phyloP scores from a whole-genome alignment of 139 green algal genomes.

The Volvox africanus region DNA sequence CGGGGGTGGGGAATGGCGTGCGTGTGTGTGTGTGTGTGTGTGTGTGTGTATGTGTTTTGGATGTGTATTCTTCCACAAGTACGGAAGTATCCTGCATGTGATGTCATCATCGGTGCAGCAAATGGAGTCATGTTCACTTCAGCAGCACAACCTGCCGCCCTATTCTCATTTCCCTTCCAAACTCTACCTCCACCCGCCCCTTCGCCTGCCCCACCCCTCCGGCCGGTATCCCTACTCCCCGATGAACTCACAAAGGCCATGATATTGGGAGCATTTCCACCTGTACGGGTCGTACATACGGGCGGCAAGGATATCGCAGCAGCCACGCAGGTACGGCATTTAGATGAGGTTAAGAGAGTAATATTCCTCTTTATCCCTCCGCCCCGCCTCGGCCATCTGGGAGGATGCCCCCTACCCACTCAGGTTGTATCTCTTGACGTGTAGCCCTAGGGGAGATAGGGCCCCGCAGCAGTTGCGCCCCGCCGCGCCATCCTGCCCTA shows the following conservation, averaged over 20 bases:
- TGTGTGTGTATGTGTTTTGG: neutral
- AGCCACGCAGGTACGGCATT: neutral
- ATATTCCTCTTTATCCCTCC: neutral
- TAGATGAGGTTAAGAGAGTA: neutral
- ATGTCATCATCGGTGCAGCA: no score
- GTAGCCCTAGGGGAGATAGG: neutral
- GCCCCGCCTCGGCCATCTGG: neutral
- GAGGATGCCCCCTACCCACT: neutral
- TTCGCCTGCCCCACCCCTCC: neutral
- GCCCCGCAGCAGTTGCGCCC: neutral
- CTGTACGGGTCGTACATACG: constrained; percentile 30
- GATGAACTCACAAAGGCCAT: constrained; percentile 28
- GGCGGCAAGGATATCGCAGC: neutral
- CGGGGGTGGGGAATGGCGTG: neutral
- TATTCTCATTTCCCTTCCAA: no score
- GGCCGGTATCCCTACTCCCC: neutral
- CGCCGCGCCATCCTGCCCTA: neutral
- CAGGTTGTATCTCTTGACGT: neutral
- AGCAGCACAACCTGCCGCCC: no score
- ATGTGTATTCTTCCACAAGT: neutral
- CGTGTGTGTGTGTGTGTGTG: neutral
- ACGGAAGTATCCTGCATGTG: neutral
- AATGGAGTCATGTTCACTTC: no score
- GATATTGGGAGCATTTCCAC: constrained; percentile 27
- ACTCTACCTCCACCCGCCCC: no score